Percentiles rank a stretch among this genome's conserved stretches.
These are phyloP conservation scores for Hyaloscypha hepaticicola DNA, from an alignment of 495 filamentous ascomycete species.

Conservation along the genomic window DNA sequence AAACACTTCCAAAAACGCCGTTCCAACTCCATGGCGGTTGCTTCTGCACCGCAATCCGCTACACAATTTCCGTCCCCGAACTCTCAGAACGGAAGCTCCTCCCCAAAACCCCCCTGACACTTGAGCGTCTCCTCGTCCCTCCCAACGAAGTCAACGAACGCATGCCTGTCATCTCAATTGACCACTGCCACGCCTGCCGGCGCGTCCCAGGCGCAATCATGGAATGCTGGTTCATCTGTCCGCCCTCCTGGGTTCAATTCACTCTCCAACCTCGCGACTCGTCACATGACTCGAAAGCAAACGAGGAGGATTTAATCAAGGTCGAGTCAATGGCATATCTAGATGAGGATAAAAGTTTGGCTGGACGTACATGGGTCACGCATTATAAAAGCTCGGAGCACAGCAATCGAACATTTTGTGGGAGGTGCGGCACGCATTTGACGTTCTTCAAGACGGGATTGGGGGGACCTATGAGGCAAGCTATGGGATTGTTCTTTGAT, in stretches of 20 bases:
- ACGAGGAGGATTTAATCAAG: background rate
- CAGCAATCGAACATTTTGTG: slow-evolving; percentile 15
- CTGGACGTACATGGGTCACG: slow-evolving; percentile 8
- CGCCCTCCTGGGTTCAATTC: slow-evolving; percentile 25
- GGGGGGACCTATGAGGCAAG: background rate
- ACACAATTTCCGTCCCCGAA: slow-evolving; percentile 35
- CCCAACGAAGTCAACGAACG: slow-evolving; percentile 16
- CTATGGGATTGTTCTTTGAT: slow-evolving; percentile 10
- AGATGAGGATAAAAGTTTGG: background rate
- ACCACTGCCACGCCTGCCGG: slow-evolving; percentile 39
- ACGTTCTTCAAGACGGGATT: slow-evolving; percentile 8
- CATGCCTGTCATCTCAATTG: slow-evolving; percentile 28
- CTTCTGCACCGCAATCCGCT: slow-evolving; percentile 42
- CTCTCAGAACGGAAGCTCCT: slow-evolving; percentile 26
- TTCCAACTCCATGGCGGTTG: slow-evolving; percentile 34
- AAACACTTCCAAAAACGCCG: slow-evolving; percentile 3
- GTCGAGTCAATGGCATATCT: background rate
- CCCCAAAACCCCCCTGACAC: background rate
- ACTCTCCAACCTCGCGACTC: slow-evolving; percentile 3
- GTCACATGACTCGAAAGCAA: background rate
- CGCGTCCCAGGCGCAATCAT: slow-evolving; percentile 29
- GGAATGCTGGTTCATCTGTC: slow-evolving; percentile 16
- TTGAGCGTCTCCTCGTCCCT: background rate
- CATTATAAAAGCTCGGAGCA: slow-evolving; percentile 7
- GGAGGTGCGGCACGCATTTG: slow-evolving; percentile 23